phyloP scores from a whole-genome alignment of 352 stramenopile genomes.

The Halophytophthora polymorphica region DNA sequence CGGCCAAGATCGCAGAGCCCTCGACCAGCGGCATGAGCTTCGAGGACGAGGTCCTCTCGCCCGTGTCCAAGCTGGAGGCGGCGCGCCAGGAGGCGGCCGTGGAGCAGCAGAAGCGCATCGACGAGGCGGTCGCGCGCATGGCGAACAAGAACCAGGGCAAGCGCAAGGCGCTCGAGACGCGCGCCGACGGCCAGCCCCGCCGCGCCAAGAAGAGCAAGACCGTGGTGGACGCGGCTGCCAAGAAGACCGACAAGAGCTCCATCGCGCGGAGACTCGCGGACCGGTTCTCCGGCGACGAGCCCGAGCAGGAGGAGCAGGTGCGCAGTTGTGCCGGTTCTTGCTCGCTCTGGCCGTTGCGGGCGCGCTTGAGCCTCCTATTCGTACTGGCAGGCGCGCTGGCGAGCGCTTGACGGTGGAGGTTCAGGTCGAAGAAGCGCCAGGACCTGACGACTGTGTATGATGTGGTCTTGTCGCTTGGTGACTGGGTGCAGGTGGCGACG shows the following conservation, averaged over 20 bases:
- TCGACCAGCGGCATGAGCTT: constrained; percentile 29
- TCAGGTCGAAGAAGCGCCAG: too few relatives aligned
- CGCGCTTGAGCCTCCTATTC: too few relatives aligned
- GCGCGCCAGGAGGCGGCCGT: constrained; percentile 50
- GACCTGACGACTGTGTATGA: too few relatives aligned
- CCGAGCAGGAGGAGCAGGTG: constrained; percentile 26
- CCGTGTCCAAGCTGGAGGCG: constrained; percentile 72
- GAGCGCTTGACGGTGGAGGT: too few relatives aligned
- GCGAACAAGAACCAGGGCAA: constrained; percentile 54
- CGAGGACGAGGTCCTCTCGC: constrained; percentile 48
- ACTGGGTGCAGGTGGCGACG: constrained; percentile 5
- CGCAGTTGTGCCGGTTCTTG: neutral
- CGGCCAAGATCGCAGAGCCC: constrained; percentile 54
- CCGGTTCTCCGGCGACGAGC: constrained; percentile 33
- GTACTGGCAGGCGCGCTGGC: too few relatives aligned
- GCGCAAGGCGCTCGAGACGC: constrained; percentile 50
- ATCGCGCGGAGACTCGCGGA: constrained; percentile 41
- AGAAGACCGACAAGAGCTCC: constrained; percentile 30
- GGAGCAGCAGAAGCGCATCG: constrained; percentile 74
- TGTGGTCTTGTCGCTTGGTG: constrained; percentile 1
- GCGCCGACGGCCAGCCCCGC: constrained; percentile 33
- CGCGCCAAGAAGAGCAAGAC: constrained; percentile 53
- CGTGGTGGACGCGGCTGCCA: constrained; percentile 24
- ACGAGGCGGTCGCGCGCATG: constrained; percentile 53
- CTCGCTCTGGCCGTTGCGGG: too few relatives aligned